Conservation (phyloP, 176 grass and related monocot genomes). For the Sorghum bicolor region Sorghum_bicolor_NCBIv3 NC_012873.2:13838001-13838500, state of each 20-base stretch:
- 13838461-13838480: not conserved
- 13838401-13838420: not conserved
- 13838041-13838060: slow-evolving; percentile 60
- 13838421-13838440: not conserved
- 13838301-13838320: not conserved
- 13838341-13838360: not conserved
- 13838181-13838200: slow-evolving; percentile 2
- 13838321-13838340: slow-evolving; percentile 1
- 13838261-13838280: slow-evolving; percentile 3
- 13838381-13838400: not conserved
- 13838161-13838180: slow-evolving; percentile 49
- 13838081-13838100: slow-evolving; percentile 34
- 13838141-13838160: slow-evolving; percentile 30
- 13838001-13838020: slow-evolving; percentile 91
- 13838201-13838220: slow-evolving; percentile 31
- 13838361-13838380: not conserved
- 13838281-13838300: not conserved
- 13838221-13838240: slow-evolving; percentile 25
- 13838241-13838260: not conserved
- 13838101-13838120: slow-evolving; percentile 39
- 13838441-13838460: not conserved
- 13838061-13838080: slow-evolving; percentile 30
- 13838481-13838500: not conserved
- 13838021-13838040: slow-evolving; percentile 74
- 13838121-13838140: slow-evolving; percentile 51